Evolutionary conservation across 2,329 filamentous ascomycete genomes (phyloP), one percentile per base, ranked within the genome.

Genomic region (Cordyceps cicadae): DNA sequence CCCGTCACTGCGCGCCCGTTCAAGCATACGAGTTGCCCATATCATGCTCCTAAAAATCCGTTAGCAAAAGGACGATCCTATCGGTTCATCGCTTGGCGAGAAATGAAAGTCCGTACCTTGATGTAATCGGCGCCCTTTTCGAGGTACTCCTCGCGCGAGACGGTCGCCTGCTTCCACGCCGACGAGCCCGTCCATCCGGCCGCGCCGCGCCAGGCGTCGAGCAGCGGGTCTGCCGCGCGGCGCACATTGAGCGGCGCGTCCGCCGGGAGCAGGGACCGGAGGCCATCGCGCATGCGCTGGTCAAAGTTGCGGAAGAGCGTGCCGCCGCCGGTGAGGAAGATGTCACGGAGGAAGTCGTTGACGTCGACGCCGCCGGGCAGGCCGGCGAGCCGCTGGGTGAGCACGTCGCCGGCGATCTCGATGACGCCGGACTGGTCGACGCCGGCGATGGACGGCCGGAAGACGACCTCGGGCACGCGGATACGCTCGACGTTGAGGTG

Each of bases 401-500:
- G 79, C 64, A 99, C 94, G 68, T 95, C 91, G 17, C 91, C 88
- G 0, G 90, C 89, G 62, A 97, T 95, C 73, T 99, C 94, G 19
- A 96, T 82, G 55, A 99, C 84, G 32, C 94, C 94, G 1, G 93
- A 91, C 76, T 99, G 94, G 72, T 97, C 92, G 52, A 97, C 77
- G 7, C 92, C 92, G 0, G 92, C 92, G 69, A 97, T 96, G 17
- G 88, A 87, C 0, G 92, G 93, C 70, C 95, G 90, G 77, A 97
- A 97, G 19, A 96, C 83, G 9, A 97, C 88, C 76, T 97, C 93
- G 3, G 92, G 92, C 2, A 96, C 91, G 55, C 92, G 88, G 73
- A 97, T 96, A 60, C 93, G 87, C 78, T 97, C 92, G 59, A 99
- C 91, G 72, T 99, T 99, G 64, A 99, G 85, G 73, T 99, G 94